Evolutionary conservation across 306 rosid genomes (phyloP).

Genomic region (Vigna trinervia): DNA sequence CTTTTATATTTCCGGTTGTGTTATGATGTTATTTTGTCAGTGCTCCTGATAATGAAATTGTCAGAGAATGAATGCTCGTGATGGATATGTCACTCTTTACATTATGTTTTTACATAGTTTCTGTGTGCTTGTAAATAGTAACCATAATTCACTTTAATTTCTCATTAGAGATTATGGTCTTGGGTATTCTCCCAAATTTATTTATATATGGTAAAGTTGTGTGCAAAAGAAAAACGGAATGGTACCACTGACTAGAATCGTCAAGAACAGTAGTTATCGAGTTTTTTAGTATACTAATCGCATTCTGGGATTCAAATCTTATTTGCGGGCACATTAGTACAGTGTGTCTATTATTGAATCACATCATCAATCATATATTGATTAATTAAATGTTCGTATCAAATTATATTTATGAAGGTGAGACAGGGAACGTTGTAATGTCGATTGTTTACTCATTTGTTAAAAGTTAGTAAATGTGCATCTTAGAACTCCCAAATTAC

Average conservation of each 20-base stretch:
- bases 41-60: slow-evolving; percentile 43
- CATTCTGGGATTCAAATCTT: neutral
- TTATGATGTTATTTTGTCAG: slow-evolving; percentile 46
- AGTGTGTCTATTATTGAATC: neutral
- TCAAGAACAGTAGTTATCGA: too few species aligned
- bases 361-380: neutral
- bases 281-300: neutral
- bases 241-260: too few species aligned
- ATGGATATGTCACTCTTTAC: slow-evolving; percentile 34
- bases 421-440: neutral
- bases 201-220: neutral
- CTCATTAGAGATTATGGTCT: neutral
- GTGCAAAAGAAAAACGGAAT: neutral
- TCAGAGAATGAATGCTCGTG: slow-evolving; percentile 54
- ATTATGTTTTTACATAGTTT: slow-evolving; percentile 1
- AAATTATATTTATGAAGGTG: neutral
- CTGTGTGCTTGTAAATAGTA: neutral
- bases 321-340: neutral
- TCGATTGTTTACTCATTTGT: too few species aligned
- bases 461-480: neutral
- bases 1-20: slow-evolving; percentile 53
- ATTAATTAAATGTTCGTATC: neutral
- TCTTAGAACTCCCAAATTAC: neutral
- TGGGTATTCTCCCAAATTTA: neutral
- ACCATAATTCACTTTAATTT: slow-evolving; percentile 1